Percentiles rank a stretch among this genome's conserved stretches.
phyloP scores from a whole-genome alignment of 768 basidiomycete genomes.

The Kwoniella sp. region DNA sequence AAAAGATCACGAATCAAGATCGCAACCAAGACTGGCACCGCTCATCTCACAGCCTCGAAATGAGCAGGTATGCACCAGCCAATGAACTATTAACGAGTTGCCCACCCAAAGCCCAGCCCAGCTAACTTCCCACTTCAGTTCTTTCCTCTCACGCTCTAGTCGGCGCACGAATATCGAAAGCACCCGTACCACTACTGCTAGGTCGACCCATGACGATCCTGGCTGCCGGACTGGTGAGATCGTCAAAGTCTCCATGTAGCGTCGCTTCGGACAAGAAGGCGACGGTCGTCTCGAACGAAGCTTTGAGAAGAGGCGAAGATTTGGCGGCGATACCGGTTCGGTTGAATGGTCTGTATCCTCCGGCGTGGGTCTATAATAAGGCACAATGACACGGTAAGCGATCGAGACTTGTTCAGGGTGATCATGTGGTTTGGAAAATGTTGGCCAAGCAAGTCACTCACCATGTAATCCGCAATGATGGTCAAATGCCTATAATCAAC shows the following conservation, averaged over 20 bases:
- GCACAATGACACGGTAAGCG: too few species aligned
- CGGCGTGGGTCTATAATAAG: constrained; percentile 96
- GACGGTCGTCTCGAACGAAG: constrained; percentile 95
- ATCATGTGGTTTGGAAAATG: too few species aligned
- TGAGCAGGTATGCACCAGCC: background rate
- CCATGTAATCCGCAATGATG: constrained; percentile 99
- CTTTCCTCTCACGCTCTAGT: constrained; percentile 13
- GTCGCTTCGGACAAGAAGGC: constrained; percentile 93
- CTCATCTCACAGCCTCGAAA: too few species aligned
- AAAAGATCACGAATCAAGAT: too few species aligned
- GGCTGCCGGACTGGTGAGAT: constrained; percentile 83
- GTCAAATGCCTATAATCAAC: constrained; percentile 92
- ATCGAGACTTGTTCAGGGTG: too few species aligned
- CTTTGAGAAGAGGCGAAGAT: constrained; percentile 93
- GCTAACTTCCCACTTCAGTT: too few species aligned
- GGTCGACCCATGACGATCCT: constrained; percentile 89
- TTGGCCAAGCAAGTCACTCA: constrained; percentile 56
- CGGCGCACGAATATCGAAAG: constrained; percentile 70
- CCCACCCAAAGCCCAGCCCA: too few species aligned
- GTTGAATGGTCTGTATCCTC: constrained; percentile 97
- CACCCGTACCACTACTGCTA: constrained; percentile 87
- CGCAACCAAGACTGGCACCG: too few species aligned
- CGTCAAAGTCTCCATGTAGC: constrained; percentile 91
- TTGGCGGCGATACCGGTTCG: constrained; percentile 89
- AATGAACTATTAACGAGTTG: background rate